Evolutionary conservation across 306 rosid species (phyloP).

Genomic region (Glycyrrhiza uralensis): DNA sequence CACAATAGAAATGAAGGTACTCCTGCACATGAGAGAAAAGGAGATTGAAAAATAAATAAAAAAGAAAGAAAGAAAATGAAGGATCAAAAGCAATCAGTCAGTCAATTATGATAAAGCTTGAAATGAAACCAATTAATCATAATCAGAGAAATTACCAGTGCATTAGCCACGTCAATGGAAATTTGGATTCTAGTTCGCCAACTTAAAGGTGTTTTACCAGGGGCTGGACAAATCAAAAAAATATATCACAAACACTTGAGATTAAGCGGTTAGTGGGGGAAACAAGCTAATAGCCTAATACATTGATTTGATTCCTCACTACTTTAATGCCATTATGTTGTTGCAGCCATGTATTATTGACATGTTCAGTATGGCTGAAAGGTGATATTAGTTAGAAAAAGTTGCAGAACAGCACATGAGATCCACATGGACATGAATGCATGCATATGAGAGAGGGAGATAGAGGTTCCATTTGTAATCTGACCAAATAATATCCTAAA

Average conservation of each 20-base stretch:
- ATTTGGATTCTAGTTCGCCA: slow-evolving; percentile 90
- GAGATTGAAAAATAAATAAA: not conserved
- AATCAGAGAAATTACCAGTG: slow-evolving; percentile 60
- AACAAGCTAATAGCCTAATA: slow-evolving; percentile 12
- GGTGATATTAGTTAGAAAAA: not conserved
- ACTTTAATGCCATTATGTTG: not conserved
- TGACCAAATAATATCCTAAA: not conserved
- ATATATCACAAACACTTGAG: slow-evolving; percentile 2
- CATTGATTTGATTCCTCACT: not conserved
- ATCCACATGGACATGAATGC: slow-evolving; percentile 12
- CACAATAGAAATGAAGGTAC: slow-evolving; percentile 95
- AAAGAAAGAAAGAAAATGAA: not conserved
- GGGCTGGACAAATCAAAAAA: slow-evolving; percentile 50
- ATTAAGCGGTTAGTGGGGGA: slow-evolving; percentile 14
- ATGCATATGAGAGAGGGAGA: not conserved
- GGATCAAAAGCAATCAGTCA: not conserved
- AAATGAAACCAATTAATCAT: slow-evolving; percentile 22
- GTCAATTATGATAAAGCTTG: not conserved
- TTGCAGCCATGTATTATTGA: not conserved
- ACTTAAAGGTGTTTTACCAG: slow-evolving; percentile 73
- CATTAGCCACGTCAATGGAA: slow-evolving; percentile 93
- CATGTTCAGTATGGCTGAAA: not conserved
- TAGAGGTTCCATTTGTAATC: slow-evolving; percentile 3
- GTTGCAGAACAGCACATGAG: slow-evolving; percentile 20
- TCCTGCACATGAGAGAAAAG: slow-evolving; percentile 61